Conservation (phyloP, 192 early-diverging fungal genomes). For the Phlyctochytrium bullatum region DNA sequence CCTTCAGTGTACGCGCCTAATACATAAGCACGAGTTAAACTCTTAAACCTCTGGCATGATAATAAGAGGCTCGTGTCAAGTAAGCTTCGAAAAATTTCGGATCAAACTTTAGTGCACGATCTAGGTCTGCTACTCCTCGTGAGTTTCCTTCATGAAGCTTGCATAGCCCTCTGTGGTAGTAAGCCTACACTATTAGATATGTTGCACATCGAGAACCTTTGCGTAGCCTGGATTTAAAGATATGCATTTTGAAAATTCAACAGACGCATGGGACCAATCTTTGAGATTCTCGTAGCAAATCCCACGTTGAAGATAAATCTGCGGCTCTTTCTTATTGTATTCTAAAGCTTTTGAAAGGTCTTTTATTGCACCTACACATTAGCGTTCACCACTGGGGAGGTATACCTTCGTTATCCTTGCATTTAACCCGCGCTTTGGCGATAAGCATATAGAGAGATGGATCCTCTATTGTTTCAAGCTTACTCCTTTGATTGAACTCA, state of each 20-base stretch:
- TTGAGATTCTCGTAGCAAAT: slow-evolving; percentile 50
- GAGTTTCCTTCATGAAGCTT: slow-evolving; percentile 38
- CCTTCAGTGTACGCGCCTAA: slow-evolving; percentile 28
- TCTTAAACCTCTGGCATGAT: slow-evolving; percentile 37
- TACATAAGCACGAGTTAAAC: not conserved
- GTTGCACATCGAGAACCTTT: slow-evolving; percentile 21
- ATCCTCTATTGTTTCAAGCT: slow-evolving; percentile 42
- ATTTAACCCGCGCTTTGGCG: slow-evolving; percentile 49
- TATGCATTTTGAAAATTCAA: slow-evolving; percentile 46
- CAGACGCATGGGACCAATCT: slow-evolving; percentile 38
- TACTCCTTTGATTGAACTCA: slow-evolving; percentile 46
- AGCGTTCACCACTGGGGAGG: not conserved
- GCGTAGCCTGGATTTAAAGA: slow-evolving; percentile 38
- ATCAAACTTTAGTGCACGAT: slow-evolving; percentile 41
- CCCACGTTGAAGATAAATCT: slow-evolving; percentile 55
- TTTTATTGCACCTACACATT: slow-evolving; percentile 40
- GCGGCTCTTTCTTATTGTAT: slow-evolving; percentile 44
- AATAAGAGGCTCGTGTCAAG: slow-evolving; percentile 46
- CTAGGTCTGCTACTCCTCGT: slow-evolving; percentile 40
- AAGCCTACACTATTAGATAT: slow-evolving; percentile 27
- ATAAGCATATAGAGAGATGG: slow-evolving; percentile 44
- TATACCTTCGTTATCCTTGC: slow-evolving; percentile 42
- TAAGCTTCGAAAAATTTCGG: slow-evolving; percentile 54
- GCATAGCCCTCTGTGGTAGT: slow-evolving; percentile 53
- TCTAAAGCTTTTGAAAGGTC: slow-evolving; percentile 41